Evolutionary conservation across 331 rosid genomes (phyloP).

Genomic region (Pyracantha coccinea): DNA sequence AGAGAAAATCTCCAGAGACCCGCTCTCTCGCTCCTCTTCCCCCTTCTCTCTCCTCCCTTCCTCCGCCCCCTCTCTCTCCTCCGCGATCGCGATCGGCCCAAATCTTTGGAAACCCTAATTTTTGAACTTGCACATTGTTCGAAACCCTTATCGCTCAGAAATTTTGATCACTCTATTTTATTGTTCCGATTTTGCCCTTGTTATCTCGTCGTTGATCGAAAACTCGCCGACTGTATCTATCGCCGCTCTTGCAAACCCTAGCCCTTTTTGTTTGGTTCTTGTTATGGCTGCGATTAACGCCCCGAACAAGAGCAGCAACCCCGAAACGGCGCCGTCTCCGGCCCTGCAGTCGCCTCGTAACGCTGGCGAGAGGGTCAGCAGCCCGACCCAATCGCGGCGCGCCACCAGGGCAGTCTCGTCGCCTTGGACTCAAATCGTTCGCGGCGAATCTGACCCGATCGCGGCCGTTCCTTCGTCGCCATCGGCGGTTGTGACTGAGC

Average conservation of each 20-base stretch:
- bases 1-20: slow-evolving; percentile 6
- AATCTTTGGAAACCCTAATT: slow-evolving; percentile 41
- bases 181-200: slow-evolving; percentile 12
- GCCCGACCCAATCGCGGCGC: slow-evolving; percentile 42
- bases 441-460: slow-evolving; percentile 47
- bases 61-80: slow-evolving; percentile 1
- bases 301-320: slow-evolving; percentile 6
- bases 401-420: slow-evolving; percentile 16
- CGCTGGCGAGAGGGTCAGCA: slow-evolving; percentile 22
- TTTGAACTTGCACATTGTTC: slow-evolving; percentile 13
- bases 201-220: slow-evolving; percentile 30
- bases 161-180: slow-evolving; percentile 4
- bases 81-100: slow-evolving; percentile 53
- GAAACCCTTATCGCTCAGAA: neutral
- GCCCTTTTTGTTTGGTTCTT: neutral
- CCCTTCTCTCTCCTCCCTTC: neutral
- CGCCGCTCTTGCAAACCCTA: slow-evolving; percentile 29
- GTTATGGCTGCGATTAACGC: slow-evolving; percentile 41
- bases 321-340: slow-evolving; percentile 5
- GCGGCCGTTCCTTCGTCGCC: slow-evolving; percentile 28
- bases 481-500: slow-evolving; percentile 22
- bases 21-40: neutral
- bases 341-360: slow-evolving; percentile 35
- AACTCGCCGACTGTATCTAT: slow-evolving; percentile 15
- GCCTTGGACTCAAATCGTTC: slow-evolving; percentile 57